Evolutionary conservation across 1,284 basidiomycete genomes (phyloP).

Genomic region (Fomitopsis pinicola): DNA sequence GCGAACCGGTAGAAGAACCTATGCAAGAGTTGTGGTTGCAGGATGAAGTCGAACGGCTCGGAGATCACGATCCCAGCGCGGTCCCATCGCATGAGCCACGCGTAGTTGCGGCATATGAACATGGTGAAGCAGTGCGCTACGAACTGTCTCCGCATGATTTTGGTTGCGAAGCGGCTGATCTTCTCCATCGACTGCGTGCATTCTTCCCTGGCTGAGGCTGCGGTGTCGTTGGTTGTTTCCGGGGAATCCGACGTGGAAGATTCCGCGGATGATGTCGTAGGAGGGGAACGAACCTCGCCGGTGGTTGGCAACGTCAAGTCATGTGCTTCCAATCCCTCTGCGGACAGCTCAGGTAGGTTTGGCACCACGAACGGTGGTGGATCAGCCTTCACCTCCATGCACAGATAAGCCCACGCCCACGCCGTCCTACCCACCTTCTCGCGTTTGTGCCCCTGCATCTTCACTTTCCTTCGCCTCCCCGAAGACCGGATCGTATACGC

Average conservation of each 20-base stretch:
- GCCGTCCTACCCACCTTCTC: neutral
- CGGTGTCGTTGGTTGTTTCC: too few relatives aligned
- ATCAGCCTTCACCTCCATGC: neutral
- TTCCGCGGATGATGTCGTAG: too few relatives aligned
- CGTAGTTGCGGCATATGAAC: neutral
- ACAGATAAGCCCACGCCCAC: neutral
- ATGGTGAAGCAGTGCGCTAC: neutral
- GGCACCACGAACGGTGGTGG: neutral
- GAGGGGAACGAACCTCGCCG: too few relatives aligned
- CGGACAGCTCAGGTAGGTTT: too few relatives aligned
- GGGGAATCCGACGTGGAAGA: too few relatives aligned
- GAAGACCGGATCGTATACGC: too few relatives aligned
- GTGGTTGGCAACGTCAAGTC: too few relatives aligned
- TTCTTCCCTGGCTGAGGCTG: too few relatives aligned
- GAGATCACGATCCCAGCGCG: neutral
- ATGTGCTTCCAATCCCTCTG: too few relatives aligned
- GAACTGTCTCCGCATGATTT: neutral
- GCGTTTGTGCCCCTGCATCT: neutral
- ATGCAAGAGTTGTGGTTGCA: neutral
- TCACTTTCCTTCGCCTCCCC: too few relatives aligned
- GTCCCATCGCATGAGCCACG: neutral
- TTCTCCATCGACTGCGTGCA: neutral
- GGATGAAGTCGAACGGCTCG: neutral
- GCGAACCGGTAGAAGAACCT: neutral
- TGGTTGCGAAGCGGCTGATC: neutral